phyloP scores from a whole-genome alignment of 352 stramenopile genomes.

The Phytophthora aleatoria region DNA sequence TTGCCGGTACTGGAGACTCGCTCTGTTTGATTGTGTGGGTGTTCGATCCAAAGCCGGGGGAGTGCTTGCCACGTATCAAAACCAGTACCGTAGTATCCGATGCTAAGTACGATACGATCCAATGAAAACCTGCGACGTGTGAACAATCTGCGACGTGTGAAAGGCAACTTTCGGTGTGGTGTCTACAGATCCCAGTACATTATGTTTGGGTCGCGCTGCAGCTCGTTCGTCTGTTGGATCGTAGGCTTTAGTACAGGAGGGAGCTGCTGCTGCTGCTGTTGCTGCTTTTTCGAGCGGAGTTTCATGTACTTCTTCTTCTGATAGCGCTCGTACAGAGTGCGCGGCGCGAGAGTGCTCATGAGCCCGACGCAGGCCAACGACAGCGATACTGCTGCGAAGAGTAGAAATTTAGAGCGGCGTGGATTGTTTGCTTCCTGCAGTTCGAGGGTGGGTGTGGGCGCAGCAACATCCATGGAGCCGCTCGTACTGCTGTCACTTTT shows the following conservation, averaged over 20 bases:
- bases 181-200: slow-evolving; percentile 26
- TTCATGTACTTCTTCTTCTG: slow-evolving; percentile 30
- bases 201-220: slow-evolving; percentile 14
- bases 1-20: slow-evolving; percentile 7
- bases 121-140: slow-evolving; percentile 25
- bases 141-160: slow-evolving; percentile 12
- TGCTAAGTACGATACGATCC: slow-evolving; percentile 29
- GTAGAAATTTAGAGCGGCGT: slow-evolving; percentile 42
- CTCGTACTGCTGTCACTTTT: slow-evolving; percentile 12
- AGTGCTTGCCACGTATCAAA: slow-evolving; percentile 38
- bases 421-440: slow-evolving; percentile 29
- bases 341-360: slow-evolving; percentile 26
- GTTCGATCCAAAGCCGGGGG: slow-evolving; percentile 16
- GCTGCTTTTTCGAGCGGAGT: slow-evolving; percentile 18
- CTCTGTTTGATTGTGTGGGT: slow-evolving; percentile 32
- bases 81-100: not conserved
- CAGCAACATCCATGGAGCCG: slow-evolving; percentile 4
- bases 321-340: slow-evolving; percentile 32
- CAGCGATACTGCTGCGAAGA: slow-evolving; percentile 26
- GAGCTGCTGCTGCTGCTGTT: slow-evolving; percentile 4
- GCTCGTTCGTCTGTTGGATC: slow-evolving; percentile 5
- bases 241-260: slow-evolving; percentile 7
- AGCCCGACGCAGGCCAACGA: slow-evolving; percentile 28
- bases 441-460: slow-evolving; percentile 5
- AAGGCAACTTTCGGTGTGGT: not conserved